Evolutionary conservation across 768 basidiomycete species (phyloP), one percentile per base, ranked within the genome.

Genomic region (Lactifluus piperatus): DNA sequence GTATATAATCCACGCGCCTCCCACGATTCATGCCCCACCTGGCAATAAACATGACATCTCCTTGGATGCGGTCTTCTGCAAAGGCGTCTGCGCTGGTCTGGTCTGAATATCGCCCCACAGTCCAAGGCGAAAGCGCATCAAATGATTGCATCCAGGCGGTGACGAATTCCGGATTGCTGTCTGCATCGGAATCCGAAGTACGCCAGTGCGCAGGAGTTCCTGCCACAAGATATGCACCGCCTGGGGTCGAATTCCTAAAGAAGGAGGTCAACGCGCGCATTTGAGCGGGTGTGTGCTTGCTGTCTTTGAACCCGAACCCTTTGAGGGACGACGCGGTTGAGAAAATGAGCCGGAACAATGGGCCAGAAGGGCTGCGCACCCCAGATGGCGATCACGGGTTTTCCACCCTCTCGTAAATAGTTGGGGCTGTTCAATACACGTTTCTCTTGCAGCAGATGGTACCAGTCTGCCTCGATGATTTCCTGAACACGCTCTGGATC

Each of bases 71-170:
- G 10, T 76, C 76, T 64, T 81, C 76, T 8, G 81, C 81, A 69
- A 84, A 91, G 6, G 69, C 60, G 54, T 89, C 86, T 1, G 83
- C 86, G 14, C 81, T 82, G 44, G 76, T 75, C 60, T 82, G 79
- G 59, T 76, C 78, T 20, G 72, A 73, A 68, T 82, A 91, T 34
- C 87, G 75, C 4, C 90, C 91, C 10, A 92, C 77, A 6, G 85
- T 88, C 90, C 90, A 92, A 7, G 91, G 91, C 22, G 83, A 86
- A 56, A 91, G 80, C 4, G 86, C 85, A 61, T 90, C 88, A 59
- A 90, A 88, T 24, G 82, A 82, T n/a, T 83, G 82, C 10, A 88
- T 72, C 84, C 86, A 91, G 10, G 89, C 76, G 50, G 81, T 73
- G 13, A 83, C 64, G 61, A 87, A 91, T 7, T 72, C 85, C 0